Conservation (phyloP, 805 yeast species). For the Saccharomycopsis schoenii region DNA sequence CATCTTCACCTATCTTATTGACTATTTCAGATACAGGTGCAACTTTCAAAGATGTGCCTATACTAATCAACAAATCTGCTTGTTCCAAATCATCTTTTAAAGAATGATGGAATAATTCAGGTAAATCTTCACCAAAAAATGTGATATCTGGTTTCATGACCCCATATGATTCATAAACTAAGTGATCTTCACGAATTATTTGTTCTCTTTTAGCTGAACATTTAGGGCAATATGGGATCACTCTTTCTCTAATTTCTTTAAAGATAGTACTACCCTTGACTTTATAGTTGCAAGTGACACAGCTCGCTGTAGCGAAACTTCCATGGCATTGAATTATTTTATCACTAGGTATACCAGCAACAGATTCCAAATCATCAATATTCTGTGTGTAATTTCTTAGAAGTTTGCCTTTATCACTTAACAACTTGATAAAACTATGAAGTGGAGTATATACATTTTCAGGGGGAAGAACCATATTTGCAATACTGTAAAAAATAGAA, state of each 20-base stretch:
- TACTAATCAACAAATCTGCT: slow-evolving; percentile 74
- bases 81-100: slow-evolving; percentile 48
- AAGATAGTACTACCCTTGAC: slow-evolving; percentile 59
- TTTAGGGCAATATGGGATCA: slow-evolving; percentile 63
- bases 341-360: slow-evolving; percentile 60
- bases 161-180: slow-evolving; percentile 41
- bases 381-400: slow-evolving; percentile 84
- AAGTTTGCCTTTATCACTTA: slow-evolving; percentile 69
- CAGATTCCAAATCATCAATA: slow-evolving; percentile 78
- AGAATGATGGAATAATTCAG: slow-evolving; percentile 52
- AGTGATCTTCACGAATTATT: slow-evolving; percentile 22
- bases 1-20: slow-evolving; percentile 56
- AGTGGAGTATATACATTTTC: slow-evolving; percentile 58
- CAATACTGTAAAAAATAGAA: slow-evolving; percentile 72
- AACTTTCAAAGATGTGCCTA: slow-evolving; percentile 87
- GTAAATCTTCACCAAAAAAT: slow-evolving; percentile 81
- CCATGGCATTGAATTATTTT: slow-evolving; percentile 87
- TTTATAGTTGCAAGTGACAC: slow-evolving; percentile 62
- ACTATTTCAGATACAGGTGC: slow-evolving; percentile 88
- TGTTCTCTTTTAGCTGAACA: slow-evolving; percentile 41
- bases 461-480: slow-evolving; percentile 76
- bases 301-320: slow-evolving; percentile 80
- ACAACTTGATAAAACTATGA: slow-evolving; percentile 65
- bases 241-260: slow-evolving; percentile 45
- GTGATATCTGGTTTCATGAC: slow-evolving; percentile 90